Evolutionary conservation across 2,329 filamentous ascomycete species (phyloP).

Genomic region (Arthrobotrys sphaeroides): DNA sequence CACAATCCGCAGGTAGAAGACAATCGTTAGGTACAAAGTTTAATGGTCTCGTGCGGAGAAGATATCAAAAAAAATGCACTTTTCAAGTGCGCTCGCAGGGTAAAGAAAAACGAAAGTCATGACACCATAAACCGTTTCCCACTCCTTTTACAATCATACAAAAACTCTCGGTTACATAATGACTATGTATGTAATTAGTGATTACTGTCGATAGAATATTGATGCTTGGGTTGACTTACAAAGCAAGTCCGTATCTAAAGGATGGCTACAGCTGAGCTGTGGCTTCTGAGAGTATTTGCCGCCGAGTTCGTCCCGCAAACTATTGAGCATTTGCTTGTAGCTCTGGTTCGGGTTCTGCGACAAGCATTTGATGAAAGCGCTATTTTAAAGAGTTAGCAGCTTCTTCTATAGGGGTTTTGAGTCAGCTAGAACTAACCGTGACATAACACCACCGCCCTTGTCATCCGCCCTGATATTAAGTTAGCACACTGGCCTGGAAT

Average conservation of each 20-base stretch:
- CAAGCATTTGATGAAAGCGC: constrained; percentile 51
- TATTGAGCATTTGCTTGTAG: constrained; percentile 54
- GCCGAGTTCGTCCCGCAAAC: constrained; percentile 50
- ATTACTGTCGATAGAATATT: background rate
- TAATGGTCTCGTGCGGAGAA: background rate
- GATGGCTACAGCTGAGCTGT: constrained; percentile 52
- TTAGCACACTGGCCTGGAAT: background rate
- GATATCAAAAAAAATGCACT: background rate
- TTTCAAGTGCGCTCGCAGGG: background rate
- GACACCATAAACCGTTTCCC: constrained; percentile 24
- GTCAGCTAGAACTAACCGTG: constrained; percentile 27
- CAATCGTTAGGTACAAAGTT: background rate
- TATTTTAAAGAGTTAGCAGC: constrained; percentile 6
- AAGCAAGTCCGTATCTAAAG: constrained; percentile 52
- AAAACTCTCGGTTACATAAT: constrained; percentile 44
- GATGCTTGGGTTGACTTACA: constrained; percentile 24
- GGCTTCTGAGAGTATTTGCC: constrained; percentile 53
- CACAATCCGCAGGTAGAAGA: background rate
- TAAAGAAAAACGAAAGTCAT: constrained; percentile 17
- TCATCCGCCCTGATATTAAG: constrained; percentile 41
- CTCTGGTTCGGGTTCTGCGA: constrained; percentile 36
- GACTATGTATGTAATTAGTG: constrained; percentile 29
- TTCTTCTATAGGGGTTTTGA: background rate
- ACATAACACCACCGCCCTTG: constrained; percentile 50
- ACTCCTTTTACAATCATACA: constrained; percentile 18